Evolutionary conservation across 2,329 filamentous ascomycete genomes (phyloP), one percentile per base, ranked within the genome.

Genomic region (Pseudogymnoascus destructans): DNA sequence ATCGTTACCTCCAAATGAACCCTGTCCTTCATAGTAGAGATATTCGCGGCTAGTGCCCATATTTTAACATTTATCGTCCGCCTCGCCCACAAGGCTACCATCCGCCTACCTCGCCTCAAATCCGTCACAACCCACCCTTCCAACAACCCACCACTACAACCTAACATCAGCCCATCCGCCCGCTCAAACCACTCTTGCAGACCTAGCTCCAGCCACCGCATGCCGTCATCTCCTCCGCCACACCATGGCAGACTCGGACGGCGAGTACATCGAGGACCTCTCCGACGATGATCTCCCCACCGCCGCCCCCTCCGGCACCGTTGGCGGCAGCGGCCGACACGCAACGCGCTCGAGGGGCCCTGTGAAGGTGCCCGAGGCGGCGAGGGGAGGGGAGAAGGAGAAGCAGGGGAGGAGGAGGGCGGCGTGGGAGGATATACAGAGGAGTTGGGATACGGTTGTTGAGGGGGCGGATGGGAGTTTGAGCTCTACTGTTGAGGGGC

Each of bases 391-490:
- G 10, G 65, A 55, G 19, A 60, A 64, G 32, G 65, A 64, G 3
- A 60, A 59, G 68, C 71, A 64, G 66, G 72, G 61, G 49, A 65
- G 72, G 40, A 72, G 70, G 13, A 77, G 77, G 66, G 79, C 81
- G 17, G 79, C 81, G 2, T 86, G 82, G 82, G 82, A 86, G 69
- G 76, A 81, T 68, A 80, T 84, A 23, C 80, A 82, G 69, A 75
- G 82, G 58, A 82, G 80, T 17, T 86, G 82, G 82, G 88, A 92
- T 68, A 81, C 80, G 5, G 80, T 91, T 32, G 80, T 87, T 55
- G 89, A 93, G 71, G 85, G 85, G 17, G 85, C 83, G 40, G 88
- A 95, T 72, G 89, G 87, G 49, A 84, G 83, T 59, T 82, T 95
- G 64, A 84, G 83, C 59, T 81, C 79, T 40, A 78, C 80, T 10